A percentile compares a stretch with the other conserved stretches of the same genome.
Evolutionary conservation across 495 filamentous ascomycete genomes (phyloP).

Genomic region (Hypoxylon rickii): DNA sequence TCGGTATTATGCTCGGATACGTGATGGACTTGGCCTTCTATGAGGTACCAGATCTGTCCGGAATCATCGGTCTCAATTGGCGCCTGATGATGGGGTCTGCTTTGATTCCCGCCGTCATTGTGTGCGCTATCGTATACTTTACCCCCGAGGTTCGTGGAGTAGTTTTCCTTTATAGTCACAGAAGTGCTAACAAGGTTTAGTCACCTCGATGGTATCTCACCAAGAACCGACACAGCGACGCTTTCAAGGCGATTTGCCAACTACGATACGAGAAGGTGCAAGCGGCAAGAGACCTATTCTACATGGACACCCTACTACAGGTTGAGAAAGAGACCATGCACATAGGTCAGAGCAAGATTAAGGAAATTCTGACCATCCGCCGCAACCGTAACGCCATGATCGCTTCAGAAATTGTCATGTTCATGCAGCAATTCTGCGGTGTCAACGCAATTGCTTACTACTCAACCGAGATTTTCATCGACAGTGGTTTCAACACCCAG

Average conservation of each 20-base stretch:
- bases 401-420: constrained; percentile 80
- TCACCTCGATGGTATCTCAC: constrained; percentile 77
- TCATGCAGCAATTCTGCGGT: constrained; percentile 80
- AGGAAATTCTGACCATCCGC: constrained; percentile 73
- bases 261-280: constrained; percentile 73
- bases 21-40: constrained; percentile 74
- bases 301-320: constrained; percentile 74
- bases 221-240: constrained; percentile 65
- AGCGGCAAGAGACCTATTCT: constrained; percentile 81
- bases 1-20: constrained; percentile 81
- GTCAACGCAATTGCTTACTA: constrained; percentile 74
- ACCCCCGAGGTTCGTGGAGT: constrained; percentile 67
- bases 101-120: constrained; percentile 72
- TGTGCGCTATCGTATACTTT: constrained; percentile 69
- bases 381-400: constrained; percentile 77
- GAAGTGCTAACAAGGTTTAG: constrained; percentile 18
- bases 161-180: background rate
- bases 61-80: constrained; percentile 75
- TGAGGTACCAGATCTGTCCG: constrained; percentile 56
- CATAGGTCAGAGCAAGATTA: constrained; percentile 63
- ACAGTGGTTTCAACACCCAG: constrained; percentile 60
- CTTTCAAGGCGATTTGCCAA: constrained; percentile 68
- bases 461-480: constrained; percentile 64
- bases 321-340: constrained; percentile 64
- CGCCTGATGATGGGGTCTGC: constrained; percentile 83